A percentile compares a stretch with the other conserved stretches of the same genome.
Evolutionary conservation across 257 asterid species (phyloP).

Genomic region (Petunia secreta): DNA sequence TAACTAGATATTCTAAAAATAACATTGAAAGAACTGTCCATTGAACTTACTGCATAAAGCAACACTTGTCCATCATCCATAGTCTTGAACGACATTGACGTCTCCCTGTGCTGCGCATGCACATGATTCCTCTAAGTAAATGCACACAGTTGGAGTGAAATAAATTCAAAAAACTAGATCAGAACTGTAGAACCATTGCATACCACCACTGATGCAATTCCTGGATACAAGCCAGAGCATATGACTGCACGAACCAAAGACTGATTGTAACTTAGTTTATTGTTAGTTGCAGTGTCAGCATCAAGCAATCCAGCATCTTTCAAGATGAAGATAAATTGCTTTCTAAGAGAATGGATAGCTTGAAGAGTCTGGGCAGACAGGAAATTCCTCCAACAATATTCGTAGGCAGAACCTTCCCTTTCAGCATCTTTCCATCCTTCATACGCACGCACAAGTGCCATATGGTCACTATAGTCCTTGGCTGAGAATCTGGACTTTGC

Average conservation of each 20-base stretch:
- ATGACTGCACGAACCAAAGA: constrained; percentile 96
- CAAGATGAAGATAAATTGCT: constrained; percentile 85
- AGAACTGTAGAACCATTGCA: constrained; percentile 31
- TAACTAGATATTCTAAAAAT: constrained; percentile 15
- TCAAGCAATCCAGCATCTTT: constrained; percentile 87
- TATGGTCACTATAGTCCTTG: constrained; percentile 97
- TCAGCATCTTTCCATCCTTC: constrained; percentile 99
- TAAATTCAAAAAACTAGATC: neutral
- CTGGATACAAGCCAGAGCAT: constrained; percentile 97
- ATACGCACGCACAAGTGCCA: constrained; percentile 99
- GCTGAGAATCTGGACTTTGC: constrained; percentile 98
- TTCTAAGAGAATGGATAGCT: constrained; percentile 93
- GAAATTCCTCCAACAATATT: constrained; percentile 96
- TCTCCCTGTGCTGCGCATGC: constrained; percentile 84
- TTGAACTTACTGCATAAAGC: constrained; percentile 84
- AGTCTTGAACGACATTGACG: constrained; percentile 97
- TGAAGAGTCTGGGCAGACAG: constrained; percentile 97
- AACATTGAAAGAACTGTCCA: constrained; percentile 13
- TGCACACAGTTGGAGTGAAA: neutral
- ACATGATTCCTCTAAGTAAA: neutral
- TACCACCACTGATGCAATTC: constrained; percentile 94
- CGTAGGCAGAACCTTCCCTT: constrained; percentile 96
- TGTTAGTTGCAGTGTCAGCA: constrained; percentile 58
- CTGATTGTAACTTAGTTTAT: constrained; percentile 87
- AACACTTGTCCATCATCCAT: constrained; percentile 97